These are phyloP conservation scores for Cairneyella variabilis DNA, from an alignment of 495 filamentous ascomycete species.

Conservation along the genomic window DNA sequence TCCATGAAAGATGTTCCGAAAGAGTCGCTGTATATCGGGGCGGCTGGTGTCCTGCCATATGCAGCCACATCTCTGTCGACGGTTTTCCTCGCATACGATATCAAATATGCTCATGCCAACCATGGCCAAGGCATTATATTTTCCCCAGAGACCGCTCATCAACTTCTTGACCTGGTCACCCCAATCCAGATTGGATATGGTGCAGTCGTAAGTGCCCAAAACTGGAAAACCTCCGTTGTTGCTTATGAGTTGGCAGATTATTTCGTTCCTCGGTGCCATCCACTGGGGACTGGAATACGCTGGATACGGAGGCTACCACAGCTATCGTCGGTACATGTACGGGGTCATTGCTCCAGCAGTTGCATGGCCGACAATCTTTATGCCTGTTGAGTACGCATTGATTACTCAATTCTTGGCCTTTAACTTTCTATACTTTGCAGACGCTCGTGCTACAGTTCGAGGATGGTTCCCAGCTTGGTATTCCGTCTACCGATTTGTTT, in stretches of 20 bases:
- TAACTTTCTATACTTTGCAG: constrained; percentile 83
- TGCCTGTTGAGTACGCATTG: constrained; percentile 84
- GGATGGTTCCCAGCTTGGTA: constrained; percentile 96
- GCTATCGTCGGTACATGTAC: constrained; percentile 75
- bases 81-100: constrained; percentile 79
- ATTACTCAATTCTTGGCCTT: constrained; percentile 89
- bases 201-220: constrained; percentile 63
- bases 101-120: constrained; percentile 59
- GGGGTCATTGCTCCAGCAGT: constrained; percentile 79
- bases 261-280: constrained; percentile 93
- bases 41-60: constrained; percentile 90
- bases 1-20: constrained; percentile 69
- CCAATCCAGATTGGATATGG: constrained; percentile 92
- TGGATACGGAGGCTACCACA: constrained; percentile 64
- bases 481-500: constrained; percentile 86
- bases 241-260: constrained; percentile 51
- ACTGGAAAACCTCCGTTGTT: not conserved
- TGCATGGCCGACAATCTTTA: constrained; percentile 89
- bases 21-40: constrained; percentile 76
- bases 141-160: constrained; percentile 64
- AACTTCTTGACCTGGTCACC: constrained; percentile 76
- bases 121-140: constrained; percentile 50
- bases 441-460: constrained; percentile 65
- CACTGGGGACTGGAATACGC: constrained; percentile 92
- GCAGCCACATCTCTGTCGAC: constrained; percentile 82